phyloP scores from a whole-genome alignment of 495 filamentous ascomycete genomes.

The Rusavskia elegans region DNA sequence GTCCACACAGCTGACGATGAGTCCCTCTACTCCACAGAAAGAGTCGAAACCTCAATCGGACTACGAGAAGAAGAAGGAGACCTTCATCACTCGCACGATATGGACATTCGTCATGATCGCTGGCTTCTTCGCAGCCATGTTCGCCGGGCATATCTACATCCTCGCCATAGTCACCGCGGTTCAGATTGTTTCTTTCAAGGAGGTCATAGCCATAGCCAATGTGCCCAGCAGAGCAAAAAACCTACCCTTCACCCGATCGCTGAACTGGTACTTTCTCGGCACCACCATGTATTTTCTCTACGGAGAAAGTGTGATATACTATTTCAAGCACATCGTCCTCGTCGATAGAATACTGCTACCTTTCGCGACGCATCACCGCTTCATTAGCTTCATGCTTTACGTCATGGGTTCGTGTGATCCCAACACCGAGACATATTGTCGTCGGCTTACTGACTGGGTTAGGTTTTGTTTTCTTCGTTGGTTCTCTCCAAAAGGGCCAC shows the following conservation, averaged over 20 bases:
- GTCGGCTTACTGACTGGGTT: not conserved
- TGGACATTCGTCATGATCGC: conserved; percentile 98
- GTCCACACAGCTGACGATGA: not conserved
- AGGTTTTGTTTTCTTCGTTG: conserved; percentile 99
- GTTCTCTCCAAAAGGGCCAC: conserved; percentile 85
- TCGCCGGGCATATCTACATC: conserved; percentile 93
- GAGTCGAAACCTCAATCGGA: conserved; percentile 42
- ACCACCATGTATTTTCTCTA: conserved; percentile 98
- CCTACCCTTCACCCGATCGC: conserved; percentile 79
- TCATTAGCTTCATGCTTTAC: conserved; percentile 96
- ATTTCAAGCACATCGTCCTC: conserved; percentile 95
- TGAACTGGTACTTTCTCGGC: conserved; percentile 99
- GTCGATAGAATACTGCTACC: conserved; percentile 88
- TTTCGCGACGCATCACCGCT: conserved; percentile 92
- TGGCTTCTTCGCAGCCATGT: conserved; percentile 77
- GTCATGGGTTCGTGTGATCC: conserved; percentile 58
- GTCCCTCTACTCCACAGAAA: conserved; percentile 16
- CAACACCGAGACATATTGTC: no score
- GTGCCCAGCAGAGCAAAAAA: conserved; percentile 83
- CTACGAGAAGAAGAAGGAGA: conserved; percentile 96
- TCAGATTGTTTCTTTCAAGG: conserved; percentile 96
- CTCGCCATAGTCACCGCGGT: conserved; percentile 80
- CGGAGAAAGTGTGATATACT: conserved; percentile 97
- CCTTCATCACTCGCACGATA: conserved; percentile 92
- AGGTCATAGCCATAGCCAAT: conserved; percentile 95